These are phyloP conservation scores for Nyctanthes arbortristis DNA, from an alignment of 257 asterid genomes.

Conservation along the genomic window DNA sequence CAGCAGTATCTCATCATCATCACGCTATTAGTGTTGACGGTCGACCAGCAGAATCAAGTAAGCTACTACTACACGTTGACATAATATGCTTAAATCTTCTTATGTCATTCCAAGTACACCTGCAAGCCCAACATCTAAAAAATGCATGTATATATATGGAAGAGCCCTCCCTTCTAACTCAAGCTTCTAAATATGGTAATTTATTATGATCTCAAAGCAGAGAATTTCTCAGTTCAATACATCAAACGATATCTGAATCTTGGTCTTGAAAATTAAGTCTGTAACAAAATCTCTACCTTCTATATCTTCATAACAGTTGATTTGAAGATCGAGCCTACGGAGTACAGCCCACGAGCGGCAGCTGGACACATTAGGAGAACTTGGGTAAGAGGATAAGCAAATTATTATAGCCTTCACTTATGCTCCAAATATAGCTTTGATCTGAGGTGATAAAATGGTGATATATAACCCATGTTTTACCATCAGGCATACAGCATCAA, in stretches of 20 bases:
- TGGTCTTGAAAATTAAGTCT: not conserved
- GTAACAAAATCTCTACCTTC: constrained; percentile 7
- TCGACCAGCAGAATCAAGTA: constrained; percentile 9
- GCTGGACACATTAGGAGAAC: constrained; percentile 27
- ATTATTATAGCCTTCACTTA: not conserved
- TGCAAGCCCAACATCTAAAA: not conserved
- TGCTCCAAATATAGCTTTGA: not conserved
- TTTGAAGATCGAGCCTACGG: constrained; percentile 34
- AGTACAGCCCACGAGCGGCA: constrained; percentile 30
- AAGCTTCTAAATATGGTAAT: not conserved
- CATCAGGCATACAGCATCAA: constrained; percentile 27
- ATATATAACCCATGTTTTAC: constrained; percentile 8
- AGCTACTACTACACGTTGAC: not conserved
- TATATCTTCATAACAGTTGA: constrained; percentile 37
- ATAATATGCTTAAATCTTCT: not conserved
- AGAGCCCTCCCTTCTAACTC: not conserved
- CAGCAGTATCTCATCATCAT: not conserved
- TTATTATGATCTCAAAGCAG: not conserved
- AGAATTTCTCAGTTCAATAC: not conserved
- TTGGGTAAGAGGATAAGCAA: constrained; percentile 37
- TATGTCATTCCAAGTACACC: not conserved
- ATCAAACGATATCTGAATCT: not conserved
- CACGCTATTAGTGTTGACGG: too few species aligned
- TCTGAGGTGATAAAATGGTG: constrained; percentile 2
- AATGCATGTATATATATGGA: not conserved